Evolutionary conservation across 768 basidiomycete genomes (phyloP).

Genomic region (Chalciporus chontae): DNA sequence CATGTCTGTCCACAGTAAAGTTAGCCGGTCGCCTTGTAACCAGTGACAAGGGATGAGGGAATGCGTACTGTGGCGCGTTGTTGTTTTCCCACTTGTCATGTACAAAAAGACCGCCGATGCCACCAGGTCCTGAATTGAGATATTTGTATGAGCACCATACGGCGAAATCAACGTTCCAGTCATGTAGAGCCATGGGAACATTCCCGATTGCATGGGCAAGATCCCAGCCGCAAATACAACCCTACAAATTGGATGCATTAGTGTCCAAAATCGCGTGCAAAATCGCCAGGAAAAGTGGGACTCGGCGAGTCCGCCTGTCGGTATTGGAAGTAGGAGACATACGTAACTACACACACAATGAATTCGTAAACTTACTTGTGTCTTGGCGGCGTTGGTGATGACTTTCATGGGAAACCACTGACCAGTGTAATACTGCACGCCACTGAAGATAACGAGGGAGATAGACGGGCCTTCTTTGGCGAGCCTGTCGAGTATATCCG

Average conservation of each 20-base stretch:
- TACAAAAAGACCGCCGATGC: slow-evolving; percentile 91
- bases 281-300: slow-evolving; percentile 7
- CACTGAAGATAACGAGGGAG: slow-evolving; percentile 88
- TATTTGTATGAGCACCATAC: slow-evolving; percentile 99
- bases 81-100: slow-evolving; percentile 76
- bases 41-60: slow-evolving; percentile 8
- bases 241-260: slow-evolving; percentile 44
- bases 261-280: slow-evolving; percentile 9
- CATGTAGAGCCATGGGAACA: slow-evolving; percentile 82
- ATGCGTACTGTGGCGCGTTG: slow-evolving; percentile 59
- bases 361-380: slow-evolving; percentile 52
- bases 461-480: slow-evolving; percentile 70
- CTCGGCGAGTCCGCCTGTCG: slow-evolving; percentile 3
- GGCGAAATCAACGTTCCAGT: slow-evolving; percentile 96
- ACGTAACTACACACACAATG: slow-evolving; percentile 26
- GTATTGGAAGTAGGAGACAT: slow-evolving; percentile 9
- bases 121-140: slow-evolving; percentile 93
- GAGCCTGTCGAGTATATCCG: slow-evolving; percentile 81
- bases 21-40: slow-evolving; percentile 4
- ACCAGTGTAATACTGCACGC: slow-evolving; percentile 97
- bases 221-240: slow-evolving; percentile 94
- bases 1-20: slow-evolving; percentile 50
- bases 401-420: slow-evolving; percentile 87
- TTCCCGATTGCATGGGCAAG: slow-evolving; percentile 95
- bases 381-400: slow-evolving; percentile 82